Evolutionary conservation across 2,329 filamentous ascomycete genomes (phyloP).

Genomic region (Trichoderma breve): DNA sequence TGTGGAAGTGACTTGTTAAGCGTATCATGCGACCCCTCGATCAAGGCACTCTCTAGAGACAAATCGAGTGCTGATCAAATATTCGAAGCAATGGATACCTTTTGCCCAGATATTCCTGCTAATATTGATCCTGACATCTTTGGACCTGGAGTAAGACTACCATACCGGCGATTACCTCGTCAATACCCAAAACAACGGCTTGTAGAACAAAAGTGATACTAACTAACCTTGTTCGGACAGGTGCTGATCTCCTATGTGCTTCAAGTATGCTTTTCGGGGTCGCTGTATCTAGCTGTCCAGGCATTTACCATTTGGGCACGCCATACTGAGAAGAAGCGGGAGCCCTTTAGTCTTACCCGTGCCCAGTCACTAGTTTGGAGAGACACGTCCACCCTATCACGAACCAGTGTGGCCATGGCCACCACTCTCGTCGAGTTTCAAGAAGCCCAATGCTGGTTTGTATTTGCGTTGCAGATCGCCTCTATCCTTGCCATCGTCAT

Average conservation of each 20-base stretch:
- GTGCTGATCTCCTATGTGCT: conserved; percentile 41
- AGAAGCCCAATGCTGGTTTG: conserved; percentile 41
- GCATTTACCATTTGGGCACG: conserved; percentile 38
- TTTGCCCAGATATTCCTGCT: conserved; percentile 37
- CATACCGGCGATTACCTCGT: neutral
- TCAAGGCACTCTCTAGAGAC: conserved; percentile 28
- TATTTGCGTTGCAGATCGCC: conserved; percentile 41
- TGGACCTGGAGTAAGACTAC: conserved; percentile 36
- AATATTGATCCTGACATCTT: conserved; percentile 42
- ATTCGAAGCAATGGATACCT: conserved; percentile 36
- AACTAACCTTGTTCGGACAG: conserved; percentile 25
- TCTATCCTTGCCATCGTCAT: conserved; percentile 42
- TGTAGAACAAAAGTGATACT: neutral
- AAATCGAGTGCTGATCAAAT: conserved; percentile 31
- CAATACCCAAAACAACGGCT: neutral
- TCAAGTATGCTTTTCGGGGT: conserved; percentile 37
- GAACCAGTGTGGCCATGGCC: conserved; percentile 40
- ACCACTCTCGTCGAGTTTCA: conserved; percentile 42
- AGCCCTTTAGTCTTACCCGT: conserved; percentile 32
- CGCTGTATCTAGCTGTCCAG: conserved; percentile 36
- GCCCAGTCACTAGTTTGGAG: conserved; percentile 39
- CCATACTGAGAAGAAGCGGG: conserved; percentile 30
- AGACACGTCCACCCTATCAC: conserved; percentile 37
- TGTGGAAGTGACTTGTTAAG: conserved; percentile 36
- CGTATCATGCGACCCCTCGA: conserved; percentile 31